Conservation (phyloP, 129 eudicot species). For the Centella asiatica region DNA sequence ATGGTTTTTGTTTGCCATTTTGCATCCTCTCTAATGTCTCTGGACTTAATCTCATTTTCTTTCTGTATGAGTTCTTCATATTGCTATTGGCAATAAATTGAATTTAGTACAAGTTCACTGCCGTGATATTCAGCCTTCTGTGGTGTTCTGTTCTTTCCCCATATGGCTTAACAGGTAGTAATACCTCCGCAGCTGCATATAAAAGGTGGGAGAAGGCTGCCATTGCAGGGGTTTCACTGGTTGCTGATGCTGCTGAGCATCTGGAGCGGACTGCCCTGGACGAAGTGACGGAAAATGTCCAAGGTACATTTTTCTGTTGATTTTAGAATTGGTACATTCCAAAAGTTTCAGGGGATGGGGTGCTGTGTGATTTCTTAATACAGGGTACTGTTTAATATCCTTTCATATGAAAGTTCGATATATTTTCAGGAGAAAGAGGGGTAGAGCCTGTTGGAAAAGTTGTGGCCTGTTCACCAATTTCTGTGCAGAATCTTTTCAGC, state of each 20-base stretch:
- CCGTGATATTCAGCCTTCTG: background rate
- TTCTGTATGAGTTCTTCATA: too few species aligned
- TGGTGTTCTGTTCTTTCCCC: background rate
- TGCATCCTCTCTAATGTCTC: background rate
- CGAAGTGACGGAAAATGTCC: slow-evolving; percentile 33
- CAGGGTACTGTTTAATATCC: background rate
- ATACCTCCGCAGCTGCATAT: slow-evolving; percentile 57
- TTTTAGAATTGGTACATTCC: background rate
- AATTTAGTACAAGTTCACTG: background rate
- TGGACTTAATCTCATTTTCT: too few species aligned
- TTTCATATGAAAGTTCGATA: slow-evolving; percentile 3
- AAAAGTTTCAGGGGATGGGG: background rate
- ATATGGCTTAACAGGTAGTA: slow-evolving; percentile 27
- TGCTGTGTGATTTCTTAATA: background rate
- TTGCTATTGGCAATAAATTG: too few species aligned
- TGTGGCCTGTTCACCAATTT: slow-evolving; percentile 22
- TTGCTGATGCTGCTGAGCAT: slow-evolving; percentile 98
- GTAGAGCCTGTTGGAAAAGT: slow-evolving; percentile 28
- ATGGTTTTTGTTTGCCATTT: too few species aligned
- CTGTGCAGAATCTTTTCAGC: slow-evolving; percentile 16
- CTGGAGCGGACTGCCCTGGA: slow-evolving; percentile 62
- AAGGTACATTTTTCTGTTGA: slow-evolving; percentile 35
- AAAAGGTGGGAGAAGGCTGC: slow-evolving; percentile 98
- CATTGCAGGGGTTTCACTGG: slow-evolving; percentile 92
- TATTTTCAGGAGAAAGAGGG: slow-evolving; percentile 32